Conservation (phyloP, 805 yeast genomes). For the Candida nonsorbophila region DNA sequence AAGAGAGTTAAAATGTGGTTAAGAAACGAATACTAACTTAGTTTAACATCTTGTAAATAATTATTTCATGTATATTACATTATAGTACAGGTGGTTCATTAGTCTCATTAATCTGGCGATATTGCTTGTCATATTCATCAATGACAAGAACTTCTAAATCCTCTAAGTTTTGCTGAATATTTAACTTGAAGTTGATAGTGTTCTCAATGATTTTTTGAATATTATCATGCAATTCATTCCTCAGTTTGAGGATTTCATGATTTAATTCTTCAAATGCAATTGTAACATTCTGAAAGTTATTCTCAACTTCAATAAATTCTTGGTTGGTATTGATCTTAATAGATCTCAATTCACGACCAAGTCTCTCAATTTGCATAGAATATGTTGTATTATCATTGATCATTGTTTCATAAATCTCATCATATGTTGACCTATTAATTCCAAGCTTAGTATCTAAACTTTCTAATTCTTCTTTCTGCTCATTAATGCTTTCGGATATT, state of each 20-base stretch:
- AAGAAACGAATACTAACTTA: constrained; percentile 41
- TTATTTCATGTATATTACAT: constrained; percentile 1
- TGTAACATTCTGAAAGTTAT: constrained; percentile 43
- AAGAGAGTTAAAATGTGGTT: constrained; percentile 63
- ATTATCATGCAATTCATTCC: constrained; percentile 46
- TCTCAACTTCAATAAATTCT: constrained; percentile 43
- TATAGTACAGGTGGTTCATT: constrained; percentile 1
- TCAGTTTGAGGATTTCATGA: constrained; percentile 41
- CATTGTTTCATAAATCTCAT: constrained; percentile 52
- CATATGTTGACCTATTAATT: constrained; percentile 47
- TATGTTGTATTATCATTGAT: constrained; percentile 47
- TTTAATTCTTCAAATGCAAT: constrained; percentile 48
- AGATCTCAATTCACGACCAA: constrained; percentile 52
- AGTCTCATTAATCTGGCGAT: constrained; percentile 1
- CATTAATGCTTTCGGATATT: constrained; percentile 48
- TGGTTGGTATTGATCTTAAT: constrained; percentile 46
- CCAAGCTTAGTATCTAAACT: constrained; percentile 52
- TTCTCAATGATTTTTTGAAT: constrained; percentile 55
- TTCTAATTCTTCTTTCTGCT: constrained; percentile 53
- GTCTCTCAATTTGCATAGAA: constrained; percentile 59
- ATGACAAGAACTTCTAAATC: constrained; percentile 45
- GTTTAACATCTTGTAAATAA: constrained; percentile 1
- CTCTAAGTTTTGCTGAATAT: constrained; percentile 60
- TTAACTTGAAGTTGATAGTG: constrained; percentile 60
- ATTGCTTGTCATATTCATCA: constrained; percentile 16